Base-by-base conservation (phyloP, 441 rosid species). In the Erodium texanum region DNA sequence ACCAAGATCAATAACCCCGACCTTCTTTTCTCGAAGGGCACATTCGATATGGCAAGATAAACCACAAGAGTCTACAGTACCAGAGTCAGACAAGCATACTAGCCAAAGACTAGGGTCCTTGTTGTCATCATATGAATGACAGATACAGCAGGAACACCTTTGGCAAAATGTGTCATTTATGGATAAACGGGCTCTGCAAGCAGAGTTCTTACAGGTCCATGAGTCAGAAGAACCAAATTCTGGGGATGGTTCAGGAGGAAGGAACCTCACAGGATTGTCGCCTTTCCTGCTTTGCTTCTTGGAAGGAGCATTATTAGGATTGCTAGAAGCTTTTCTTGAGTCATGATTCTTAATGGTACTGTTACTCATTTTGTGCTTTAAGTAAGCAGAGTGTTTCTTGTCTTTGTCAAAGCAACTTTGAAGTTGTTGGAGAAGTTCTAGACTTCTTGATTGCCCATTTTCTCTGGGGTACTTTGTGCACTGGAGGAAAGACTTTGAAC, bases 71-170 rank as follows among this genome's bases (percentile, higher is more conserved):
- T 86, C 96, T 64, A 76, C 83, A 71, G 82, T 79, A 62, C 84
- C 86, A 62, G 81, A 78, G 67, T 90, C 99, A 34, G 98, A 81
- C 27, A 90, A 75, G 72, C 99, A 95, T 54, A 87, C 90, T 78
- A 95, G 81, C 99, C 99, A 95, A 50, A 90, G 98, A 78, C 99
- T 92, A 10, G 98, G 98, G 70, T 95, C 99, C 76, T 95, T 95
- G 80, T 95, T 95, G 68, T 92, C 97, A 75, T 95, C 99, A 75
- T 88, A 95, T 29, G 74, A 70, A 78, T 92, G 96, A 73, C 99
- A 95, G 61, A 95, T 87, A 66, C 97, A 92, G 76, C 99, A 95
- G 66, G 99, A 95, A 76, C 99, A 95, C 73, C 99, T 89, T 83
- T 77, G 89, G 85, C 99, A 95, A 75, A 92, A 95, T 58, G 87